These are phyloP conservation scores for Neurospora crassa DNA, from an alignment of 2,329 filamentous ascomycete genomes.

Conservation along the genomic window DNA sequence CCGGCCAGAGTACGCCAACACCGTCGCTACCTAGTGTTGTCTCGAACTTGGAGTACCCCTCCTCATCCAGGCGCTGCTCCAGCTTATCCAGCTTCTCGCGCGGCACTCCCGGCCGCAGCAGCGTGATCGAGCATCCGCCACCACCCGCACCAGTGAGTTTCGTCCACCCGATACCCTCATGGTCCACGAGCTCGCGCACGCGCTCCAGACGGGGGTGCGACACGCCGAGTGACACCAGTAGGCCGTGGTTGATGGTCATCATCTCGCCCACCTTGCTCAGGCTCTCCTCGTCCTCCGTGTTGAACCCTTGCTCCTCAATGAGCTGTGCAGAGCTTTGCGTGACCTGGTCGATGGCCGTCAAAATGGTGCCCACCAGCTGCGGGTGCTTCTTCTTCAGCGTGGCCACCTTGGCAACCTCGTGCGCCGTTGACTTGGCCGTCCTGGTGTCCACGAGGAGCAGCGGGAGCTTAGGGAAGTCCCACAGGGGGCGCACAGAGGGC, in stretches of 20 bases:
- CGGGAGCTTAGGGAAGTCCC: slow-evolving; percentile 85
- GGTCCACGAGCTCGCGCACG: slow-evolving; percentile 82
- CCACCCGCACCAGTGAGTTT: slow-evolving; percentile 95
- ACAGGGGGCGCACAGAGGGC: slow-evolving; percentile 65
- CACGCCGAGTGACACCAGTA: slow-evolving; percentile 83
- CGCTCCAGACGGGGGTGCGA: slow-evolving; percentile 90
- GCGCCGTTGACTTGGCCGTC: slow-evolving; percentile 74
- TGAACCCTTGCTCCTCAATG: slow-evolving; percentile 54
- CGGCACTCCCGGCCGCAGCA: slow-evolving; percentile 61
- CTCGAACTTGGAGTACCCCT: slow-evolving; percentile 77
- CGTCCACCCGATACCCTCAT: slow-evolving; percentile 87
- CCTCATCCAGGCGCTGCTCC: slow-evolving; percentile 53
- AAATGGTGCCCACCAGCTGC: slow-evolving; percentile 66
- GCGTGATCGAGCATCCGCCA: slow-evolving; percentile 88
- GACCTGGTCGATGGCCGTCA: slow-evolving; percentile 76
- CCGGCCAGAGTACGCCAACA: slow-evolving; percentile 89
- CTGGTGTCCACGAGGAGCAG: slow-evolving; percentile 83
- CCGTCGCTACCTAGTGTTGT: slow-evolving; percentile 89
- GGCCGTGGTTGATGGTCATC: slow-evolving; percentile 87
- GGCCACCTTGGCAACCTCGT: slow-evolving; percentile 79
- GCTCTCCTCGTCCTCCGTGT: slow-evolving; percentile 51
- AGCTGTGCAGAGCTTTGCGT: slow-evolving; percentile 44
- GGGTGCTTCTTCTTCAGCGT: slow-evolving; percentile 63
- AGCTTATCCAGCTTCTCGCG: slow-evolving; percentile 50
- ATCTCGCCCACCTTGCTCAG: slow-evolving; percentile 75